These are phyloP conservation scores for Trichoderma sp. DNA, from an alignment of 2,329 filamentous ascomycete genomes.

Conservation along the genomic window DNA sequence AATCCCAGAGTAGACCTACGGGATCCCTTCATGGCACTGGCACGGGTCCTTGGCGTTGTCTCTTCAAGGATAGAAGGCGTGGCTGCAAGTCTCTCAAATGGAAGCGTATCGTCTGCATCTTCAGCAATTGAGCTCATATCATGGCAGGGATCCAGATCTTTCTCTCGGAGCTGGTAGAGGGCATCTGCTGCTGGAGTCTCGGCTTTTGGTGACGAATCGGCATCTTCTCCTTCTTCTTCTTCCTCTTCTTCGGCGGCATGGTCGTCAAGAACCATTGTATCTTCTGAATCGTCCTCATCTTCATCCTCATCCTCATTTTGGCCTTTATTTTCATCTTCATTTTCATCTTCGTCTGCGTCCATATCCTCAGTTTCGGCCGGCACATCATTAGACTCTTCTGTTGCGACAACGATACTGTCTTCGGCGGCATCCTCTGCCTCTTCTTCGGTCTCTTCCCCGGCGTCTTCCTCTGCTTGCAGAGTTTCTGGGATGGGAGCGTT, in stretches of 20 bases:
- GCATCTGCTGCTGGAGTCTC: conserved; percentile 26
- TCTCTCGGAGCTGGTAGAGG: conserved; percentile 47
- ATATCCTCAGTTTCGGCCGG: not conserved
- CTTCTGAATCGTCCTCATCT: conserved; percentile 27
- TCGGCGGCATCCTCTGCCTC: conserved; percentile 24
- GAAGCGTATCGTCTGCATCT: conserved; percentile 54
- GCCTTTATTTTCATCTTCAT: not conserved
- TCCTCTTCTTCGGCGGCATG: conserved; percentile 8
- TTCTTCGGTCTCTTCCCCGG: conserved; percentile 13
- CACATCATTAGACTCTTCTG: not conserved
- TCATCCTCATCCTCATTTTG: conserved; percentile 22
- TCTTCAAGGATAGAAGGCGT: conserved; percentile 45
- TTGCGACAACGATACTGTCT: conserved; percentile 26
- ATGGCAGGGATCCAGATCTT: conserved; percentile 49
- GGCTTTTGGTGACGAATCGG: conserved; percentile 20
- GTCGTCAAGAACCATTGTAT: conserved; percentile 33
- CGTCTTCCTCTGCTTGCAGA: conserved; percentile 19
- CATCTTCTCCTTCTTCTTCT: conserved; percentile 26
- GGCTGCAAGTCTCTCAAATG: conserved; percentile 38
- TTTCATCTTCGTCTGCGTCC: conserved; percentile 25
- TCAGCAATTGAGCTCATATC: conserved; percentile 53
- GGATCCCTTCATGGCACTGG: conserved; percentile 27
- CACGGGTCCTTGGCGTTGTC: conserved; percentile 31
- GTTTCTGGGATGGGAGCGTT: conserved; percentile 1
- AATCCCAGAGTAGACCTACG: conserved; percentile 52